A percentile compares a stretch with the other conserved stretches of the same genome.
phyloP scores from a whole-genome alignment of 2,329 filamentous ascomycete species.

The Fusarium sp. region DNA sequence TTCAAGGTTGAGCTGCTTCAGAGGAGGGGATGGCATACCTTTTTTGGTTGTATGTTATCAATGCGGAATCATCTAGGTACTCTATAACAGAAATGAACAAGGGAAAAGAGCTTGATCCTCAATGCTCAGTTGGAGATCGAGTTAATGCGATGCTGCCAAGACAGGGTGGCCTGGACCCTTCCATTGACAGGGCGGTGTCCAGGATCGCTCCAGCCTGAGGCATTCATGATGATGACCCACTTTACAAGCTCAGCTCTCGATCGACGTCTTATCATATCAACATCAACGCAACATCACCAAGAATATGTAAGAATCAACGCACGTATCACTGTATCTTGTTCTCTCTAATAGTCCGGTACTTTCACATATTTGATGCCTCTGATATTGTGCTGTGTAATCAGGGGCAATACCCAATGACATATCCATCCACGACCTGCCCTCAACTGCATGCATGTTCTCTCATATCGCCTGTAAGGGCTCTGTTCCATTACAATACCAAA shows the following conservation, averaged over 20 bases:
- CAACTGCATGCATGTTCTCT: not conserved
- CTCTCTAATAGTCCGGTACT: not conserved
- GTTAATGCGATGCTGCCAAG: constrained; percentile 27
- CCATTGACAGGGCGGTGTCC: constrained; percentile 28
- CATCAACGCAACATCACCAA: not conserved
- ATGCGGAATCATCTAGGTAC: constrained; percentile 12
- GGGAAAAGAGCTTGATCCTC: constrained; percentile 3
- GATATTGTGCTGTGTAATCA: not conserved
- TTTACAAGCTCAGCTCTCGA: constrained; percentile 18
- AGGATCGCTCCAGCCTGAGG: constrained; percentile 12
- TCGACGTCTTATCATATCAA: constrained; percentile 7
- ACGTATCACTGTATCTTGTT: not conserved
- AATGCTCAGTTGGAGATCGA: constrained; percentile 3
- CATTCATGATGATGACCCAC: constrained; percentile 27
- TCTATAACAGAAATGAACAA: not conserved
- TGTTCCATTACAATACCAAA: not conserved
- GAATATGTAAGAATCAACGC: not conserved
- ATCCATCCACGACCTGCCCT: not conserved
- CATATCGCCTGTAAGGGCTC: not conserved
- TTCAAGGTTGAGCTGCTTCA: constrained; percentile 18
- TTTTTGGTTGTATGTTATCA: constrained; percentile 15
- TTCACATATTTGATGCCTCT: not conserved
- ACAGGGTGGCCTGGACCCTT: constrained; percentile 23
- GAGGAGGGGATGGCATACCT: constrained; percentile 17
- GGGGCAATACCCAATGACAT: not conserved